Evolutionary conservation across 2,329 filamentous ascomycete species (phyloP), one percentile per base, ranked within the genome.

Genomic region (Rutstroemia sp.): DNA sequence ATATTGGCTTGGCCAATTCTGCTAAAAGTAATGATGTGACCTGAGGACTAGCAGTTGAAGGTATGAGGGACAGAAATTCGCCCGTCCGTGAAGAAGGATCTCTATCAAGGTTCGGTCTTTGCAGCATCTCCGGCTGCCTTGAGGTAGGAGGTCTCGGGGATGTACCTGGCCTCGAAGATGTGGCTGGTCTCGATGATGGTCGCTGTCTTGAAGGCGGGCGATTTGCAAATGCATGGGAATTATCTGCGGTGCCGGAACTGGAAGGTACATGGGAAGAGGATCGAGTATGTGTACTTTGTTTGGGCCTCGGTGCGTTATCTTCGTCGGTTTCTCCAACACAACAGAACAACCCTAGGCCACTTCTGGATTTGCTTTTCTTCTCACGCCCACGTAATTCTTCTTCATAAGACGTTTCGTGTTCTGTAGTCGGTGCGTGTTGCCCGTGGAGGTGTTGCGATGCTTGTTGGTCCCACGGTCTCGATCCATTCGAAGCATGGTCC

Each of bases 1-100:
- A 91, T 47, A 92, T 81, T 1, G 78, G 90, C 75, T 80, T 94
- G 69, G 72, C 82, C 9, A 97, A 78, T 70, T 97, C 92, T 2
- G 86, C 76, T 58, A 92, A 79, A 3, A 97, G 77, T 5, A 78
- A 73, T 0, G 89, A 86, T 0, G 88, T 78, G 0, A 83, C 87
- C 63, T 86, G 76, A 1, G 88, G 84, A 2, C 85, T 79, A 4
- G 89, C 75, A 1, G 78, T 73, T 8, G 78, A 70, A 0, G 89
- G 90, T 44, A 96, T 91, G 58, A 90, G 78, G 3, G 82, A 80
- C 2, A 89, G 74, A 42, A 86, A 75, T 42, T 76, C 72, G 3
- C 71, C 71, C 0, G 75, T 70, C 54, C 61, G 49, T 14, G 68
- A 70, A 30, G 65, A 65, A 25, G 64, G 65, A 59, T 65, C 67